Evolutionary conservation across 331 rosid genomes (phyloP), one percentile per base, ranked within the genome.

Genomic region (Erythrophleum ivorense): DNA sequence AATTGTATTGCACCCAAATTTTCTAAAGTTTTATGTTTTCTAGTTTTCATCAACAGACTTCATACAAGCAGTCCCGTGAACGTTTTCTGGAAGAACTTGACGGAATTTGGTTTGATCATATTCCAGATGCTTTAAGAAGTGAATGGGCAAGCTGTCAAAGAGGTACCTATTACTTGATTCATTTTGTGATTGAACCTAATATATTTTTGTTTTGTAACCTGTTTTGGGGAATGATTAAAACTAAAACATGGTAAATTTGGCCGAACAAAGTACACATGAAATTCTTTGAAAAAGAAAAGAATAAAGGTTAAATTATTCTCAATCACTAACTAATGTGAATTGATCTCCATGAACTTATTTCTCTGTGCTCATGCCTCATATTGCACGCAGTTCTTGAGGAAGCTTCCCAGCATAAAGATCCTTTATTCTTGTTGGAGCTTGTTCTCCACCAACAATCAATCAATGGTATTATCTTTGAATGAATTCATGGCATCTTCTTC

Each of bases 31-130:
- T 89, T 90, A 92, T 92, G 85, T 80, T 86, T 86, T 90, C 86
- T 90, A 89, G 95, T 89, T 90, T 83, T 73, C 87, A 75, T 89
- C 80, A 81, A 81, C 97, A 94, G 98, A 84, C 85, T 62, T 90
- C 95, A 78, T 90, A 82, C 80, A 88, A 92, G 85, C 90, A 76
- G 83, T 88, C 94, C 62, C 79, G 71, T 70, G 84, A 79, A 71
- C 71, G 46, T 86, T 80, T 90, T 68, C 81, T 82, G 84, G 84
- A 92, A 77, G 95, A 94, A 80, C 91, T 94, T 73, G 89, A 88
- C 71, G 94, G 97, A 81, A 84, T 89, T 84, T 94, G 98, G 98
- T 90, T 88, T 29, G 97, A 94, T 90, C 91, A 83, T 81, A 90
- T 94, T 40, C 90, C 88, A 29, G 92, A 90, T 83, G 84, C 90